These are phyloP conservation scores for Trichosporon coremiiforme DNA, from an alignment of 1,284 basidiomycete genomes.

Conservation along the genomic window DNA sequence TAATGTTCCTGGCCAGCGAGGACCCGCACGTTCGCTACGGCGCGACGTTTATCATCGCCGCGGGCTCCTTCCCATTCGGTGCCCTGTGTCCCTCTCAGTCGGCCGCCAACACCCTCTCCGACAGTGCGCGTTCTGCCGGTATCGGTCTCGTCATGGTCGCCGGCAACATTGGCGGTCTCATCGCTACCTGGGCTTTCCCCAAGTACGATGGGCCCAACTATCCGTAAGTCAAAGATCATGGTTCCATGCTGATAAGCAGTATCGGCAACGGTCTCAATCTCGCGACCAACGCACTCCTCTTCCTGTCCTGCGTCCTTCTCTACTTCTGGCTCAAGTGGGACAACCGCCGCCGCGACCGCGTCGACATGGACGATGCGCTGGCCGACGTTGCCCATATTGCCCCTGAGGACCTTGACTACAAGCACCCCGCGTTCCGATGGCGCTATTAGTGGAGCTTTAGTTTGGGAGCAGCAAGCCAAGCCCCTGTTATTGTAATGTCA, in stretches of 20 bases:
- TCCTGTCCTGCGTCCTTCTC: constrained; percentile 24
- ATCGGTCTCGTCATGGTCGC: constrained; percentile 11
- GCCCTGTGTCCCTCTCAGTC: constrained; percentile 16
- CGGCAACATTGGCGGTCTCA: constrained; percentile 25
- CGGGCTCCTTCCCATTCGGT: constrained; percentile 22
- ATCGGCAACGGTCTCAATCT: constrained; percentile 34
- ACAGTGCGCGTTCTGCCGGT: constrained; percentile 17
- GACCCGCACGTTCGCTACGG: constrained; percentile 19
- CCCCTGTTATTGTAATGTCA: too few species aligned
- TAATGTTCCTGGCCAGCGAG: constrained; percentile 39
- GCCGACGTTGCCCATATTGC: constrained; percentile 19
- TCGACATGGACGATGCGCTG: constrained; percentile 23
- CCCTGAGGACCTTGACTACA: constrained; percentile 31
- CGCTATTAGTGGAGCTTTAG: constrained; percentile 10
- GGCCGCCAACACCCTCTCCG: constrained; percentile 24
- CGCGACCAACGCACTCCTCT: constrained; percentile 21
- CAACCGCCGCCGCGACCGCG: constrained; percentile 27
- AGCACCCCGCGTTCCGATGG: constrained; percentile 32
- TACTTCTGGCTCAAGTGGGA: constrained; percentile 24
- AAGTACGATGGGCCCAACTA: constrained; percentile 21
- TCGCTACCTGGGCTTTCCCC: constrained; percentile 20
- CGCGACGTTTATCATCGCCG: constrained; percentile 22
- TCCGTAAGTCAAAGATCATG: constrained; percentile 17
- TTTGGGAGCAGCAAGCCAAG: too few species aligned
- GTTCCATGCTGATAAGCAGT: constrained; percentile 3